These are phyloP conservation scores for Ulvella scutata DNA, from an alignment of 139 green algal species.

Conservation along the genomic window DNA sequence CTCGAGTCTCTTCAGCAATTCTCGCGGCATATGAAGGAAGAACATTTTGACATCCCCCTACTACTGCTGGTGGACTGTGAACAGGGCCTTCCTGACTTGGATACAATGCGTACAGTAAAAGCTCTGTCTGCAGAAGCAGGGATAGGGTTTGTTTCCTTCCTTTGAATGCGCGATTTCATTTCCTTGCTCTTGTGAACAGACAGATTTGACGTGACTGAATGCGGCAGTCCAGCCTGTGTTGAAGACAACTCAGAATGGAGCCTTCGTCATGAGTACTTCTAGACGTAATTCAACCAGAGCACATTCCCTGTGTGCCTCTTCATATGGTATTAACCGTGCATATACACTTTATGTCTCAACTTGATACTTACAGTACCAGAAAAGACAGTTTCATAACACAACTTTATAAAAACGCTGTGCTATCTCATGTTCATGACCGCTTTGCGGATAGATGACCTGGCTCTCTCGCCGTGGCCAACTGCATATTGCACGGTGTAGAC, in stretches of 20 bases:
- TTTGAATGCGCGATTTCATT: background rate
- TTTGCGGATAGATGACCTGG: background rate
- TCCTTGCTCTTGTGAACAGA: background rate
- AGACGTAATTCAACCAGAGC: background rate
- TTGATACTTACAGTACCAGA: background rate
- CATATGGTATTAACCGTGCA: background rate
- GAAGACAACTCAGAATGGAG: background rate
- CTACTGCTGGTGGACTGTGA: background rate
- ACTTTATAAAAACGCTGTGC: too few relatives aligned
- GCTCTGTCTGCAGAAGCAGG: background rate
- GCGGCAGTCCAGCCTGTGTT: background rate
- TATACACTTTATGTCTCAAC: background rate
- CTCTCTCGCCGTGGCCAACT: background rate
- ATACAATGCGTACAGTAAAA: background rate
- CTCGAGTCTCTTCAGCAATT: background rate
- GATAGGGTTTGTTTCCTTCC: background rate
- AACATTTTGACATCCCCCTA: background rate
- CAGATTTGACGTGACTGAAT: background rate
- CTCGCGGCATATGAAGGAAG: background rate
- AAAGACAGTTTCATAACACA: too few relatives aligned
- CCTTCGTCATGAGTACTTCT: background rate
- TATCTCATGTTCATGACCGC: background rate
- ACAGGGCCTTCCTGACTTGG: background rate
- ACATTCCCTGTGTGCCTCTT: background rate
- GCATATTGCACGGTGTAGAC: background rate